Conservation (phyloP, 352 stramenopile species). For the Pythium brassicae region DNA sequence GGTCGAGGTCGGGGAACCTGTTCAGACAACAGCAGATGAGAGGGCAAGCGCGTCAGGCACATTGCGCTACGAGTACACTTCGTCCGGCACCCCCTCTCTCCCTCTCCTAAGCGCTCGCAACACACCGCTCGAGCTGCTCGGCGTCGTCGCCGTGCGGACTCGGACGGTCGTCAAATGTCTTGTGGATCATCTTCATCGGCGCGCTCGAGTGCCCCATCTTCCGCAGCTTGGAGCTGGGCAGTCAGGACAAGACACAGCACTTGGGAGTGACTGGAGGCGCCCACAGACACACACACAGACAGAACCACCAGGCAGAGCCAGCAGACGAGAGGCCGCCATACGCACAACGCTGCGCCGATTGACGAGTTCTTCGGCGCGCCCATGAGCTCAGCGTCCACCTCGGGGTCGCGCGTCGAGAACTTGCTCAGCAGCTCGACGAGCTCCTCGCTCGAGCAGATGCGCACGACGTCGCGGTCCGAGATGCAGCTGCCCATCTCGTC, state of each 20-base stretch:
- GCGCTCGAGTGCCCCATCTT: slow-evolving; percentile 59
- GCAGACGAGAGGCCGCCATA: background rate
- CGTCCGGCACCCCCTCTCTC: background rate
- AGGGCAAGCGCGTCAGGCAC: too few species aligned
- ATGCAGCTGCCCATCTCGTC: slow-evolving; percentile 62
- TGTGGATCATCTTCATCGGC: slow-evolving; percentile 66
- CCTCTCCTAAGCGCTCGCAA: too few species aligned
- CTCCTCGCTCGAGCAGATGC: slow-evolving; percentile 55
- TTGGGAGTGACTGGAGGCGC: background rate
- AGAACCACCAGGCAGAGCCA: too few species aligned
- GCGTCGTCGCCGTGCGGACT: slow-evolving; percentile 37
- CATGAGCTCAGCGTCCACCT: slow-evolving; percentile 69
- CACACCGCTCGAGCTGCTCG: slow-evolving; percentile 38
- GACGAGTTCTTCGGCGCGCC: slow-evolving; percentile 42
- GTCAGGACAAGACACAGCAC: too few species aligned
- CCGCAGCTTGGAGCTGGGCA: slow-evolving; percentile 69
- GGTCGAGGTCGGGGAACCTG: slow-evolving; percentile 58
- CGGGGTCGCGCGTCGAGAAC: slow-evolving; percentile 52
- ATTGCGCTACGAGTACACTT: too few species aligned
- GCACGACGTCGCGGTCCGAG: slow-evolving; percentile 65
- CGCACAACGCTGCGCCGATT: slow-evolving; percentile 57
- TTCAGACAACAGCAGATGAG: background rate
- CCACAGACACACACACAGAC: too few species aligned
- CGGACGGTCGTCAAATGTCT: slow-evolving; percentile 61
- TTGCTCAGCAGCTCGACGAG: slow-evolving; percentile 61